phyloP scores from a whole-genome alignment of 306 rosid genomes.

The Vicia sativa region DNA sequence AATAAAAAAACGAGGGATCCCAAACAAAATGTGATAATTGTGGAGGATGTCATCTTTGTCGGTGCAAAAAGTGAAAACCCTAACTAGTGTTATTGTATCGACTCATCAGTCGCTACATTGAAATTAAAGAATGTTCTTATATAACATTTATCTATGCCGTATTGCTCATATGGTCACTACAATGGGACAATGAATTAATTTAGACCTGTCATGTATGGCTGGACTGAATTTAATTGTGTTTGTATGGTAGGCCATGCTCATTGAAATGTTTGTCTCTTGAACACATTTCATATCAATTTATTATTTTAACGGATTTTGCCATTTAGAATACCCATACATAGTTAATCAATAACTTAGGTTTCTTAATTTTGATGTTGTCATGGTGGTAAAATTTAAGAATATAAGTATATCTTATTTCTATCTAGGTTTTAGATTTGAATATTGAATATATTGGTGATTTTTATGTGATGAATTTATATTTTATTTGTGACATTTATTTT shows the following conservation, averaged over 20 bases:
- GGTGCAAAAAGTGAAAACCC: slow-evolving; percentile 30
- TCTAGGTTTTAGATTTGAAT: no score
- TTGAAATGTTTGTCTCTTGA: not conserved
- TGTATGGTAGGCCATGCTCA: slow-evolving; percentile 37
- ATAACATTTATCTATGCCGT: not conserved
- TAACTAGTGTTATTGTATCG: not conserved
- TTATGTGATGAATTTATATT: no score
- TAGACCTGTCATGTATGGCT: slow-evolving; percentile 9
- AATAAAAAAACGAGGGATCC: no score
- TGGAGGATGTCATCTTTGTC: slow-evolving; percentile 19
- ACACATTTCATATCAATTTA: not conserved
- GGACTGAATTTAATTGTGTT: not conserved
- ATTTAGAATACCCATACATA: no score
- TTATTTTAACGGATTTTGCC: not conserved
- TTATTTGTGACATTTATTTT: no score
- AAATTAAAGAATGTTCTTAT: slow-evolving; percentile 35
- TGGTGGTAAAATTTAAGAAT: no score
- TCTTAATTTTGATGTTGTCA: no score
- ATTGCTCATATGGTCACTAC: not conserved
- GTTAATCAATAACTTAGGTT: no score
- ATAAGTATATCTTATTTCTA: no score
- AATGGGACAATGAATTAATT: not conserved
- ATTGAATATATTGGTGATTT: no score
- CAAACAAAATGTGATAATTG: no score
- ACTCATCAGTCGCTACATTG: not conserved